Evolutionary conservation across 176 grass and related monocot genomes (phyloP).

Genomic region (Carex kokanica): DNA sequence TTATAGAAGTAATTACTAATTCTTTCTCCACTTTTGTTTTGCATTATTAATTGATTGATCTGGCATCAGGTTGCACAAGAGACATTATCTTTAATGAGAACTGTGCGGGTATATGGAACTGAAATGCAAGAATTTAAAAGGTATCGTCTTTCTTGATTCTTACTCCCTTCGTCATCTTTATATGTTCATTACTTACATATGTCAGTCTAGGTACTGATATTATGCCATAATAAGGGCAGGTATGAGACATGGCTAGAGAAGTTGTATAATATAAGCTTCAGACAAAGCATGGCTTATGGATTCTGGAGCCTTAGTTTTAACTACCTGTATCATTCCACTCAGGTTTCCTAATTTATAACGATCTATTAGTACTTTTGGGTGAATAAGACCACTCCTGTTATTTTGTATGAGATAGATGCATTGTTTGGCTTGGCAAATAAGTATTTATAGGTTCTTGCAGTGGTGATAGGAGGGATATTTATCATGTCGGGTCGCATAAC

Average conservation of each 20-base stretch:
- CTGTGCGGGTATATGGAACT: slow-evolving; percentile 88
- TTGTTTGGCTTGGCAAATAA: slow-evolving; percentile 69
- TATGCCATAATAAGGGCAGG: slow-evolving; percentile 49
- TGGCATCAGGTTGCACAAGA: slow-evolving; percentile 93
- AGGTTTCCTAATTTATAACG: slow-evolving; percentile 48
- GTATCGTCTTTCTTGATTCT: slow-evolving; percentile 26
- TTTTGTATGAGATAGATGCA: slow-evolving; percentile 15
- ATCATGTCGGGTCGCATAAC: slow-evolving; percentile 83
- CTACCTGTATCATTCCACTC: slow-evolving; percentile 95
- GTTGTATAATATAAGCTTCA: slow-evolving; percentile 77
- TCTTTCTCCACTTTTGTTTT: neutral
- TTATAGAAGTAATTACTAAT: neutral
- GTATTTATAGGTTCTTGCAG: slow-evolving; percentile 84
- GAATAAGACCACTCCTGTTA: slow-evolving; percentile 14
- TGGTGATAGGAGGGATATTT: slow-evolving; percentile 88
- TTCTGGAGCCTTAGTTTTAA: slow-evolving; percentile 97
- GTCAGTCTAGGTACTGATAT: slow-evolving; percentile 20
- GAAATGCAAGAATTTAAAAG: slow-evolving; percentile 87
- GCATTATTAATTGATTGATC: slow-evolving; percentile 26
- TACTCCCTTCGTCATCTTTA: neutral
- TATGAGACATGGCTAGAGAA: slow-evolving; percentile 85
- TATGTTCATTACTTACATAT: neutral
- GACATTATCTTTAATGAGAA: slow-evolving; percentile 68
- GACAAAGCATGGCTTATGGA: slow-evolving; percentile 91
- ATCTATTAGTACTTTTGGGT: slow-evolving; percentile 4